Evolutionary conservation across 495 filamentous ascomycete genomes (phyloP).

Genomic region (Aspergillus wentii): DNA sequence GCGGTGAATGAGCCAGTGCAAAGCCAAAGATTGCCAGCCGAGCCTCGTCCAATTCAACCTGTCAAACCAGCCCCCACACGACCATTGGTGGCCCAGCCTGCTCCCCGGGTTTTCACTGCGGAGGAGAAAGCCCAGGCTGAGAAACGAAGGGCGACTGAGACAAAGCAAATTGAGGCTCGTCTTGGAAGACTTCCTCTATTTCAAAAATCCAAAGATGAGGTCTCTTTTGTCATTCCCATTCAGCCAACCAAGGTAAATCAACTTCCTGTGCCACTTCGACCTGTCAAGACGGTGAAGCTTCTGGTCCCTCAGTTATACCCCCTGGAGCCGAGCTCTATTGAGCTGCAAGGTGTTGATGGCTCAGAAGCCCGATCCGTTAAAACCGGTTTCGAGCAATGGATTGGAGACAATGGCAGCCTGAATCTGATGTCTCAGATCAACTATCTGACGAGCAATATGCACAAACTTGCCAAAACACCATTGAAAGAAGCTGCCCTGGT

Average conservation of each 20-base stretch:
- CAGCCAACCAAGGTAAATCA: constrained; percentile 58
- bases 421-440: constrained; percentile 73
- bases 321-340: constrained; percentile 60
- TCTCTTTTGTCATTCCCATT: constrained; percentile 67
- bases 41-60: background rate
- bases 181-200: constrained; percentile 65
- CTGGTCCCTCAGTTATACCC: constrained; percentile 71
- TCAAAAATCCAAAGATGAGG: constrained; percentile 64
- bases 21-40: constrained; percentile 8
- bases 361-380: constrained; percentile 58
- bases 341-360: constrained; percentile 59
- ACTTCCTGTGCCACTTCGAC: constrained; percentile 58
- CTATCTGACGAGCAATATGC: constrained; percentile 70
- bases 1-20: constrained; percentile 47
- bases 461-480: constrained; percentile 56
- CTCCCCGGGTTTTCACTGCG: constrained; percentile 38
- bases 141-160: constrained; percentile 58
- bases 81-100: constrained; percentile 19
- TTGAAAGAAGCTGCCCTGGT: constrained; percentile 17
- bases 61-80: background rate
- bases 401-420: constrained; percentile 51
- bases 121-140: constrained; percentile 60
- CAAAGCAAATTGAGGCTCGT: constrained; percentile 73
- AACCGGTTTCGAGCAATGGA: constrained; percentile 57
- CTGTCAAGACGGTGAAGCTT: constrained; percentile 60